Evolutionary conservation across 2,329 filamentous ascomycete species (phyloP).

Genomic region (Colletotrichum sp.): DNA sequence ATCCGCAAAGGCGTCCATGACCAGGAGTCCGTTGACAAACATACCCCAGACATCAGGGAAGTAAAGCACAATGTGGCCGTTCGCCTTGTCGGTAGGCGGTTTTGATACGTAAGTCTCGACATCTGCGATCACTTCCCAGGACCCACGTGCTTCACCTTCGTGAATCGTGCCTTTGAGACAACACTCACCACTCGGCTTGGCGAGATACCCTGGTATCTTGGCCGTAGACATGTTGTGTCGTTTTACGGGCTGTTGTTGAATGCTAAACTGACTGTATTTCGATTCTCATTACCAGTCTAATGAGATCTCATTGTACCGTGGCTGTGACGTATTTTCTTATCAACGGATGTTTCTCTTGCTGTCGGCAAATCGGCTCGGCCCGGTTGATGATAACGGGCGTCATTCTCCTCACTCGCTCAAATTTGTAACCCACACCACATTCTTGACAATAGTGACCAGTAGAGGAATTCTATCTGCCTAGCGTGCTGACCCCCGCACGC

Average conservation of each 20-base stretch:
- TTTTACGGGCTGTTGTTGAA: background rate
- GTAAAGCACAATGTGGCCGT: background rate
- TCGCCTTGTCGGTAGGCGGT: background rate
- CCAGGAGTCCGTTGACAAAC: background rate
- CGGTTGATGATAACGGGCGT: background rate
- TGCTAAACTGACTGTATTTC: background rate
- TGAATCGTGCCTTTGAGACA: background rate
- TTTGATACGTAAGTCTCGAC: background rate
- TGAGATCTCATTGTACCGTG: background rate
- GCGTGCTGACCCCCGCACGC: background rate
- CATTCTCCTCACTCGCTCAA: background rate
- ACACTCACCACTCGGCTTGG: background rate
- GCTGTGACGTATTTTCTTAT: background rate
- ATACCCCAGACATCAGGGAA: background rate
- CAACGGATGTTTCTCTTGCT: background rate
- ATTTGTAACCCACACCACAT: background rate
- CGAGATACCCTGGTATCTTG: background rate
- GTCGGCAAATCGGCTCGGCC: background rate
- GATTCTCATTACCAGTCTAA: background rate
- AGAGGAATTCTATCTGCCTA: background rate
- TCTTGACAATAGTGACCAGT: background rate
- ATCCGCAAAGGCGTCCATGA: background rate
- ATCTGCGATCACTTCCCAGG: background rate
- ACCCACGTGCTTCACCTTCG: background rate
- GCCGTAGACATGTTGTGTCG: rapidly evolving